phyloP scores from a whole-genome alignment of 352 stramenopile species.

The Phytophthora meadii region DNA sequence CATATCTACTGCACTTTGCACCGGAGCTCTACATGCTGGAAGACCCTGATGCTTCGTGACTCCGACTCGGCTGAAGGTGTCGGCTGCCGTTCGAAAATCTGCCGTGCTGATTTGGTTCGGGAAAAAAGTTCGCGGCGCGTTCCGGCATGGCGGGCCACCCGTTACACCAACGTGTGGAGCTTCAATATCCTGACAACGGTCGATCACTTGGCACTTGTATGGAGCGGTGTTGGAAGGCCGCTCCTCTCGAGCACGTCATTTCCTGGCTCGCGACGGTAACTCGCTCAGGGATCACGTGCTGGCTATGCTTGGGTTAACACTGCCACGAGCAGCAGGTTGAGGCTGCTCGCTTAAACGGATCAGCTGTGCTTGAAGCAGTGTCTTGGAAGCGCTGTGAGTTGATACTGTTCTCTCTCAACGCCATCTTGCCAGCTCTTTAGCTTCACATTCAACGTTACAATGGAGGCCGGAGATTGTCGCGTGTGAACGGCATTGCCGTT shows the following conservation, averaged over 20 bases:
- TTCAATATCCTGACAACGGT: slow-evolving; percentile 12
- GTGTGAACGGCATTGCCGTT: background rate
- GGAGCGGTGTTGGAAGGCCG: background rate
- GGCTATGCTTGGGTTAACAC: background rate
- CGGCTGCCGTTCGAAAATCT: slow-evolving; percentile 6
- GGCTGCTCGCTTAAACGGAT: background rate
- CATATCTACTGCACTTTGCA: background rate
- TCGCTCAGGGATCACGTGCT: background rate
- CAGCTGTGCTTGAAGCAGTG: background rate
- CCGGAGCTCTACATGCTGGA: background rate
- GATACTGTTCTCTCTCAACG: background rate
- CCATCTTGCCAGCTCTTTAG: background rate
- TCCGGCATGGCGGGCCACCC: slow-evolving; percentile 9
- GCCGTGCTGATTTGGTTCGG: slow-evolving; percentile 12
- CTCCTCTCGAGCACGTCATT: slow-evolving; percentile 19
- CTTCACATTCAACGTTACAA: slow-evolving; percentile 2
- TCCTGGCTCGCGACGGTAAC: slow-evolving; percentile 9
- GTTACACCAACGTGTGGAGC: slow-evolving; percentile 15
- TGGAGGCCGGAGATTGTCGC: slow-evolving; percentile 8
- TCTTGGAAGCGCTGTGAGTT: too few relatives aligned
- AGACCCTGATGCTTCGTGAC: background rate
- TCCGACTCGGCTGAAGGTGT: too few relatives aligned
- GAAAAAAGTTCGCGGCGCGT: slow-evolving; percentile 13
- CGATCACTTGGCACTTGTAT: slow-evolving; percentile 6
- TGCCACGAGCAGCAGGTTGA: background rate